These are phyloP conservation scores for Diaporthe sp. DNA, from an alignment of 2,329 filamentous ascomycete genomes.

Conservation along the genomic window DNA sequence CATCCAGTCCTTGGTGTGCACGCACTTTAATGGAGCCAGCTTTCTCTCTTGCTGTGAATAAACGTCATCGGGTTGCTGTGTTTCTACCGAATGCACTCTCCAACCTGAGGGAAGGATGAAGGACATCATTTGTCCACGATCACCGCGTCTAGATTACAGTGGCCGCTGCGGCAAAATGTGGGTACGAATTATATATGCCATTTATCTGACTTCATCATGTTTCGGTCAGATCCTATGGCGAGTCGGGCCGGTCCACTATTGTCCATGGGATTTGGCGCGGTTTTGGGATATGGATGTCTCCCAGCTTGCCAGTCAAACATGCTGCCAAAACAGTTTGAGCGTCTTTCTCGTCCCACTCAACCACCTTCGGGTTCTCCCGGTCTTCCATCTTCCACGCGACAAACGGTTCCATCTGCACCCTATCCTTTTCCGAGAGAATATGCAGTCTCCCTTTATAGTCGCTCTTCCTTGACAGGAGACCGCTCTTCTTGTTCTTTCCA, in stretches of 20 bases:
- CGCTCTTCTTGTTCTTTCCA: background rate
- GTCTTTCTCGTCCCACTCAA: slow-evolving; percentile 21
- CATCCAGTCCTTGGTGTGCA: too few species aligned
- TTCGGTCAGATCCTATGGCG: background rate
- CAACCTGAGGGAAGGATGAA: too few species aligned
- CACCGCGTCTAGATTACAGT: too few species aligned
- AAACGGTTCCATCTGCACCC: slow-evolving; percentile 20
- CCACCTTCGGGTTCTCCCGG: background rate
- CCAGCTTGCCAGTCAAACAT: slow-evolving; percentile 7
- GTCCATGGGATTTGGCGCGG: slow-evolving; percentile 15
- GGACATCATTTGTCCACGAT: too few species aligned
- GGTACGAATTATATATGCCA: too few species aligned
- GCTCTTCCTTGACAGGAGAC: background rate
- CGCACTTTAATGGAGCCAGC: too few species aligned
- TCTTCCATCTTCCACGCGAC: slow-evolving; percentile 21
- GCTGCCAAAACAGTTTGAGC: background rate
- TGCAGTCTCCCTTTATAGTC: slow-evolving; percentile 3
- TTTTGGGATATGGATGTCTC: background rate
- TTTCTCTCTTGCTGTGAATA: too few species aligned
- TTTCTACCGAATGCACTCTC: too few species aligned
- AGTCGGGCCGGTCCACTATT: background rate
- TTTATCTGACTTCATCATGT: background rate
- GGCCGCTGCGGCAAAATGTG: too few species aligned
- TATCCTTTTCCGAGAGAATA: slow-evolving; percentile 19
- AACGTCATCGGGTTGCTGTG: too few species aligned